A percentile compares a stretch with the other conserved stretches of the same genome.
These are phyloP conservation scores for Gossypium arboreum DNA, from an alignment of 345 rosid genomes.

Conservation along the genomic window DNA sequence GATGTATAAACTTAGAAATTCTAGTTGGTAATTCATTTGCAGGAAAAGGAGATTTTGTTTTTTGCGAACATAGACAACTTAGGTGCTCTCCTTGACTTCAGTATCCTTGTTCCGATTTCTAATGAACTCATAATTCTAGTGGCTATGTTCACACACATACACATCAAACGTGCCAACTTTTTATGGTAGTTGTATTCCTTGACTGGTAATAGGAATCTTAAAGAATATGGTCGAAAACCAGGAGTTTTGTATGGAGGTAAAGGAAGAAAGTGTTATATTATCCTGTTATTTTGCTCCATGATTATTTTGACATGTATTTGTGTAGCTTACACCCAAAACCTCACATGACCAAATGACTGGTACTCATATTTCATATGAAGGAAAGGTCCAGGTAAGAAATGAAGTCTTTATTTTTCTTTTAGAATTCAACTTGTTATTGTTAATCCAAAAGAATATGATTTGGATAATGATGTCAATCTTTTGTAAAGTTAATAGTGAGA, in stretches of 20 bases:
- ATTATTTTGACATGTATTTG: slow-evolving; percentile 12
- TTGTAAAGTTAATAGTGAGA: neutral
- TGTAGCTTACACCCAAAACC: slow-evolving; percentile 96
- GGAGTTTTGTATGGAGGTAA: slow-evolving; percentile 89
- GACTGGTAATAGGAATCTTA: slow-evolving; percentile 62
- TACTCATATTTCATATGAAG: slow-evolving; percentile 90
- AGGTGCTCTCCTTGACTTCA: slow-evolving; percentile 90
- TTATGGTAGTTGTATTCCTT: slow-evolving; percentile 31
- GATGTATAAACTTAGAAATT: neutral
- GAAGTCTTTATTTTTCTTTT: slow-evolving; percentile 6
- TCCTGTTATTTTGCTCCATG: neutral
- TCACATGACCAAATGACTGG: slow-evolving; percentile 97
- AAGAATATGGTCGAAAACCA: slow-evolving; percentile 79
- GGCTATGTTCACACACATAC: neutral
- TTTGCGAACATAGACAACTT: slow-evolving; percentile 91
- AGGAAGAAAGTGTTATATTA: neutral
- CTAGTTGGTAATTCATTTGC: slow-evolving; percentile 4
- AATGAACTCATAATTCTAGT: slow-evolving; percentile 10
- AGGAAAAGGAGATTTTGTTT: slow-evolving; percentile 96
- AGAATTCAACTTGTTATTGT: neutral
- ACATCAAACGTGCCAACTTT: neutral
- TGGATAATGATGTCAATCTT: neutral
- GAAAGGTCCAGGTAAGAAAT: slow-evolving; percentile 78
- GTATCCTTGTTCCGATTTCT: slow-evolving; percentile 57
- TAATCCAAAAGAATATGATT: neutral